Conservation (phyloP, 495 filamentous ascomycete genomes). For the Amphirosellinia nigrospora region DNA sequence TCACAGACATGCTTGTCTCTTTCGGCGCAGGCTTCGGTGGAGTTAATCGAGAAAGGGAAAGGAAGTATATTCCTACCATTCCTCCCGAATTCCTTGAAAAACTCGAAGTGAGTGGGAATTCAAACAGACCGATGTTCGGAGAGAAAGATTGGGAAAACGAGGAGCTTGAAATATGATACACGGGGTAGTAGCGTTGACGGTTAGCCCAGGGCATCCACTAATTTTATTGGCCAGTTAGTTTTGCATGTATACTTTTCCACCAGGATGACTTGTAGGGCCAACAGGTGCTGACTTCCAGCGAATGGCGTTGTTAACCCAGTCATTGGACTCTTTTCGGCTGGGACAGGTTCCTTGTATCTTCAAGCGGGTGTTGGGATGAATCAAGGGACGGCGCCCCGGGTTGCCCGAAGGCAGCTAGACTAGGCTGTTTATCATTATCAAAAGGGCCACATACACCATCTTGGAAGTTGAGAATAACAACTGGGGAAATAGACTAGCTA, state of each 20-base stretch:
- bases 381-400: not conserved
- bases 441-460: conserved; percentile 1
- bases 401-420: not conserved
- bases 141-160: conserved; percentile 60
- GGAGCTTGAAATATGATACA: conserved; percentile 40
- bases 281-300: not conserved
- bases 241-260: not conserved
- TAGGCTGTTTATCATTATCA: not conserved
- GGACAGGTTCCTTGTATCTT: not conserved
- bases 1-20: conserved; percentile 94
- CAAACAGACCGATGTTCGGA: conserved; percentile 48
- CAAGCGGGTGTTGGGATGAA: not conserved
- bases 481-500: conserved; percentile 3
- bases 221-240: too few species aligned
- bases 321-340: not conserved
- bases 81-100: conserved; percentile 92
- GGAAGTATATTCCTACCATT: conserved; percentile 96
- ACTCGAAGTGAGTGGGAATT: conserved; percentile 67
- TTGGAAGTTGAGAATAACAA: not conserved
- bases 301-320: not conserved
- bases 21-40: conserved; percentile 96
- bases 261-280: not conserved
- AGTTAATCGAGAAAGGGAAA: conserved; percentile 85
- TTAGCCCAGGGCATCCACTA: too few species aligned
- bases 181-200: conserved; percentile 23